Base-by-base conservation (phyloP, 345 rosid species). In the Toxicodendron radicans region DNA sequence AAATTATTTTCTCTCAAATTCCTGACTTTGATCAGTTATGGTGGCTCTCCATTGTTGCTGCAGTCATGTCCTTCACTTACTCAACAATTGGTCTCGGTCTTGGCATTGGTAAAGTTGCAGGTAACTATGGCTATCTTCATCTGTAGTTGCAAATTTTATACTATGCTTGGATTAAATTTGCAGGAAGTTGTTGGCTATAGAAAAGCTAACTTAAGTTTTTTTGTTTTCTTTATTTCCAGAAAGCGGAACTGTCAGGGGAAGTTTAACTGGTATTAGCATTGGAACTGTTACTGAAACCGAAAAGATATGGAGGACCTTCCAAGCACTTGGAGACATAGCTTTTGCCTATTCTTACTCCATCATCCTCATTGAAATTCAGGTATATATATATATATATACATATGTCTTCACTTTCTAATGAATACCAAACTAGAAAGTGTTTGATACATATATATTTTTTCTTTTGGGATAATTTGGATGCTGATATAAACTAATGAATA, bases 21-120 rank as follows among this genome's bases (percentile, higher is more conserved):
- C 97, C 93, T 14, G 94, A 87, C 60, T 91, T 93, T 73, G 92
- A 90, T 72, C 97, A 89, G 82, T 78, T 95, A 49, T 89, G 91
- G 91, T 93, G 98, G 98, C 92, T 93, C 74, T 93, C 99, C 57
- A 83, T 89, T 60, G 86, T 93, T 8, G 99, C 94, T 4, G 97
- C 99, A 5, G 87, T 90, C 71, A 95, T 95, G 99, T 93, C 98
- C 33, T 95, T 92, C 82, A 89, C 99, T 64, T 93, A 95, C 87
- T 93, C 98, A 0, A 63, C 86, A n/a, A 90, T 95, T 66, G 98
- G 99, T 53, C 90, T 95, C 2, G 93, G 88, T 46, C 98, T 95
- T 0, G 98, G 97, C 4, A 77, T 95, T 58, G 87, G 82, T 24
- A 82, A 93, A 86, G 98, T 93, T 3, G 90, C 83, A 75, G 88